A percentile compares a stretch with the other conserved stretches of the same genome.
Conservation (phyloP, 2,329 filamentous ascomycete species). For the Fusarium keratoplasticum region DNA sequence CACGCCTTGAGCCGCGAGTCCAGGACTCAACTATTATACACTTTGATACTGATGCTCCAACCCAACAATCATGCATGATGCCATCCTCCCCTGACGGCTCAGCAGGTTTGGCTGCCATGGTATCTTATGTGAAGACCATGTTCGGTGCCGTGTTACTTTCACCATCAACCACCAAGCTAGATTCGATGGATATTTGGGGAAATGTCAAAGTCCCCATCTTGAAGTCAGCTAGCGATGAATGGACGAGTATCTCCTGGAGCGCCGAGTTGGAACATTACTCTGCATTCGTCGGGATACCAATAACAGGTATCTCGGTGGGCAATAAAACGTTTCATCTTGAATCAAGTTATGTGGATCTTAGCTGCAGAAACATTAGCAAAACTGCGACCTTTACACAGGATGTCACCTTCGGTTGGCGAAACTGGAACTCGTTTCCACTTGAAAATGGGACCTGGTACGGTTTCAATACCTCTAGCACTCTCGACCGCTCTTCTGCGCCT, state of each 20-base stretch:
- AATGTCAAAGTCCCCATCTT: not conserved
- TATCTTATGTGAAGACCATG: not conserved
- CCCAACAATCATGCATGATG: not conserved
- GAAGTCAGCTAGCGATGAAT: not conserved
- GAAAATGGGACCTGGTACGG: not conserved
- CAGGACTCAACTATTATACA: not conserved
- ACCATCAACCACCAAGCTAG: not conserved
- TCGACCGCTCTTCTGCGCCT: not conserved
- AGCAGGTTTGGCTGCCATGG: not conserved
- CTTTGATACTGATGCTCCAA: not conserved
- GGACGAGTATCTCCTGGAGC: not conserved
- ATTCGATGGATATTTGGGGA: not conserved
- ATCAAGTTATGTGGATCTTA: not conserved
- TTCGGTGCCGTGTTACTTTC: not conserved
- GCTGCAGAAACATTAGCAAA: not conserved
- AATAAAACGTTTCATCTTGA: not conserved
- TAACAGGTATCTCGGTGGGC: not conserved
- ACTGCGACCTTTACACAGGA: not conserved
- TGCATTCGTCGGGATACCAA: not conserved
- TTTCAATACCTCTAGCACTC: not conserved
- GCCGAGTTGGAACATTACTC: not conserved
- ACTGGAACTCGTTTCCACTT: not conserved
- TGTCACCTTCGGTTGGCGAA: not conserved
- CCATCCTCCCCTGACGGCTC: not conserved
- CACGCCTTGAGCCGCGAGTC: not conserved